Conservation (phyloP, 495 filamentous ascomycete genomes). For the Bathelium albidoporum region DNA sequence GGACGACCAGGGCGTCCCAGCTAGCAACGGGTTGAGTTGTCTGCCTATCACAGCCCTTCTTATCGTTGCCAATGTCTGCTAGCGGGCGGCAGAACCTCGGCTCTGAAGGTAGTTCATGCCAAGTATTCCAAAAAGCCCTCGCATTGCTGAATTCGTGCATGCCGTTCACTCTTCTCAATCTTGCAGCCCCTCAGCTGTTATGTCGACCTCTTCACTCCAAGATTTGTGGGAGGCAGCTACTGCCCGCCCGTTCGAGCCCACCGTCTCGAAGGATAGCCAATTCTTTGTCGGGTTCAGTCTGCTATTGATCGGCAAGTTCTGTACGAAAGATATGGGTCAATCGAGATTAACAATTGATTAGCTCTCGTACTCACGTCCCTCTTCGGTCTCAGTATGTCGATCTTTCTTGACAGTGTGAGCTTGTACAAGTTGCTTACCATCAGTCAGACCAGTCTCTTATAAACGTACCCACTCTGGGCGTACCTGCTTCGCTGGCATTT, state of each 20-base stretch:
- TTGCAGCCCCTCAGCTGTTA: conserved; percentile 8
- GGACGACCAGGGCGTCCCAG: too few species aligned
- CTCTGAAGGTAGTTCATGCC: not conserved
- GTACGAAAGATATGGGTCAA: not conserved
- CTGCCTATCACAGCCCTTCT: too few species aligned
- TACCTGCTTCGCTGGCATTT: conserved; percentile 80
- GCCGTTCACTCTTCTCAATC: not conserved
- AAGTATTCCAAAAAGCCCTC: not conserved
- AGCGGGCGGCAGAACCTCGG: not conserved
- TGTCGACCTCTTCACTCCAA: conserved; percentile 57
- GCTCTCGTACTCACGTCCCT: conserved; percentile 55
- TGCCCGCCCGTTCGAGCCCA: conserved; percentile 69
- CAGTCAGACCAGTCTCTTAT: conserved; percentile 70
- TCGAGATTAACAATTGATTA: conserved; percentile 13
- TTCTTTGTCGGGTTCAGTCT: conserved; percentile 74
- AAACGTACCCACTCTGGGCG: conserved; percentile 64
- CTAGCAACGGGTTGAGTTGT: too few species aligned
- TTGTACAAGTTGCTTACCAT: not conserved
- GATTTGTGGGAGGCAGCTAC: conserved; percentile 84
- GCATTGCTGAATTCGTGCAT: not conserved
- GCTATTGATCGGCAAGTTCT: conserved; percentile 50
- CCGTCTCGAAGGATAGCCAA: conserved; percentile 72
- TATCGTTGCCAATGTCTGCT: too few species aligned
- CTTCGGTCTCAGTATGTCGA: conserved; percentile 68
- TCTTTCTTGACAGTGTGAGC: not conserved